Evolutionary conservation across 2,329 filamentous ascomycete genomes (phyloP).

Genomic region (Aspergillus tamarii): DNA sequence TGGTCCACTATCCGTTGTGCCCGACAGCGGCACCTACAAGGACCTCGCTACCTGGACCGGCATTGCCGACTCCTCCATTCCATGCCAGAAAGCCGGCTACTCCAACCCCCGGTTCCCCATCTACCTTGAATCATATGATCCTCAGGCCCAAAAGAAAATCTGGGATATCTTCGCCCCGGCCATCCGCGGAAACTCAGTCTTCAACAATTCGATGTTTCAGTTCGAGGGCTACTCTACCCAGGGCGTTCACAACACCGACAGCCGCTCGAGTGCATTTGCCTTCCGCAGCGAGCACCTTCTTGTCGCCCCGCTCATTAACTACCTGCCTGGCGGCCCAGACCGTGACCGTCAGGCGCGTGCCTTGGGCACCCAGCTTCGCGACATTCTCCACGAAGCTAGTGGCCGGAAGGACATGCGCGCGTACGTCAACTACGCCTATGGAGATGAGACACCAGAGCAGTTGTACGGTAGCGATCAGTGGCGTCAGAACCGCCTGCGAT

Average conservation of each 20-base stretch:
- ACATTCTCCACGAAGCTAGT: slow-evolving; percentile 29
- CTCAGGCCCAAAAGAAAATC: slow-evolving; percentile 38
- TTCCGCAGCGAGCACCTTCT: slow-evolving; percentile 52
- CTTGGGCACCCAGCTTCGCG: slow-evolving; percentile 35
- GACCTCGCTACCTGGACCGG: slow-evolving; percentile 52
- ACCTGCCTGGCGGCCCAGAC: slow-evolving; percentile 25
- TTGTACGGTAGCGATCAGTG: slow-evolving; percentile 37
- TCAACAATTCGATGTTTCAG: slow-evolving; percentile 54
- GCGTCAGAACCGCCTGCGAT: slow-evolving; percentile 33
- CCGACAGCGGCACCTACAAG: slow-evolving; percentile 46
- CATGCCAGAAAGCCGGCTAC: slow-evolving; percentile 48
- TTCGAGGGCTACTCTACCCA: slow-evolving; percentile 59
- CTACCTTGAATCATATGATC: slow-evolving; percentile 47
- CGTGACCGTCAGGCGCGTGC: slow-evolving; percentile 28
- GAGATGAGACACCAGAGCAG: slow-evolving; percentile 27
- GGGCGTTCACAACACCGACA: slow-evolving; percentile 46
- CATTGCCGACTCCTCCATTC: slow-evolving; percentile 39
- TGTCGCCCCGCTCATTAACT: slow-evolving; percentile 35
- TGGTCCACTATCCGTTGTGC: slow-evolving; percentile 38
- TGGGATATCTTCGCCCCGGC: slow-evolving; percentile 44
- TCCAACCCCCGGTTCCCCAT: slow-evolving; percentile 51
- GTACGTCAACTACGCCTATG: slow-evolving; percentile 38
- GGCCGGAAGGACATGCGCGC: slow-evolving; percentile 26
- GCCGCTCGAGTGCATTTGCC: slow-evolving; percentile 49
- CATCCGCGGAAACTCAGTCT: slow-evolving; percentile 33